A percentile compares a stretch with the other conserved stretches of the same genome.
Conservation (phyloP, 2,329 filamentous ascomycete genomes). For the Emergomyces pasteurianus region DNA sequence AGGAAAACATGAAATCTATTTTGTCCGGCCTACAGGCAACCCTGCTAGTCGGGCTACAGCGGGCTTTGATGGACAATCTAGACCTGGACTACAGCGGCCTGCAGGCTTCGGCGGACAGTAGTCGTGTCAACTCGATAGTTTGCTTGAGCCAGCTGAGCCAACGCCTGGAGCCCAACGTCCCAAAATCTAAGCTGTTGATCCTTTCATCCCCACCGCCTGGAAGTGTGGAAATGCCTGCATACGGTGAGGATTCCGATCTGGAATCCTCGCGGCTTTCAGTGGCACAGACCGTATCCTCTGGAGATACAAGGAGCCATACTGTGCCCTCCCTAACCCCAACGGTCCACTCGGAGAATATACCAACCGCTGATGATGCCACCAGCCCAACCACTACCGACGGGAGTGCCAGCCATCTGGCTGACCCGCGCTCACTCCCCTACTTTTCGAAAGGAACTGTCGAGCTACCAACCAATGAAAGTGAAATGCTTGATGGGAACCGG, state of each 20-base stretch:
- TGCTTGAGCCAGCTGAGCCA: conserved; percentile 26
- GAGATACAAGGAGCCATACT: neutral
- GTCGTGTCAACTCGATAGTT: conserved; percentile 23
- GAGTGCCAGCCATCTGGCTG: neutral
- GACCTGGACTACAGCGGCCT: conserved; percentile 21
- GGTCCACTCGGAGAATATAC: neutral
- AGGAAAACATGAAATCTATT: conserved; percentile 29
- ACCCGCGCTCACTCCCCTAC: neutral
- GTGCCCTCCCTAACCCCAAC: neutral
- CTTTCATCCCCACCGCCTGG: neutral
- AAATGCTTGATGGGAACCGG: neutral
- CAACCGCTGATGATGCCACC: neutral
- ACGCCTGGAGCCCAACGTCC: conserved; percentile 13
- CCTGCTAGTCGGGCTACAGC: conserved; percentile 23
- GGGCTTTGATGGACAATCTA: conserved; percentile 19
- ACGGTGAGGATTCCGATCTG: neutral
- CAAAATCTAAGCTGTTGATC: neutral
- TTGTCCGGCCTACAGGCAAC: conserved; percentile 26
- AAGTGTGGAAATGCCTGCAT: neutral
- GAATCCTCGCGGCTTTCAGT: neutral
- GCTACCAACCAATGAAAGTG: neutral
- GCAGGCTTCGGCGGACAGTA: conserved; percentile 25
- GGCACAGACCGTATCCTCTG: neutral
- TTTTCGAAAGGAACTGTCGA: neutral
- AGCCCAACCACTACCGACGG: neutral